Base-by-base conservation (phyloP, 805 yeast genomes). In the Isabelozyma gotoi region DNA sequence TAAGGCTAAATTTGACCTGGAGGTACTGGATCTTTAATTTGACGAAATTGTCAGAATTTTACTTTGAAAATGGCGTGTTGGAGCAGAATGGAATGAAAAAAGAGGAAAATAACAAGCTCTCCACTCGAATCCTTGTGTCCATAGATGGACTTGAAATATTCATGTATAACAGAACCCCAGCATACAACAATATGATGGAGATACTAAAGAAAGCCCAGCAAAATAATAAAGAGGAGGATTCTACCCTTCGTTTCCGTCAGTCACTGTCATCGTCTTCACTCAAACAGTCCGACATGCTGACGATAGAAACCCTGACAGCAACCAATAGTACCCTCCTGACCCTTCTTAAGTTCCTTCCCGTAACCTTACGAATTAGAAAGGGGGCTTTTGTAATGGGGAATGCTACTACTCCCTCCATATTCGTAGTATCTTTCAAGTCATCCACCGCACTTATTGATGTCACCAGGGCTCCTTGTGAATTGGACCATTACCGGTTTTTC, bases 351-450 rank as follows among this genome's bases (percentile, higher is more conserved):
- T 43, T 74, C 10, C 65, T 88, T 8, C 99, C 99, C 0, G 51
- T 92, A 2, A 77, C 78, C 11, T 39, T 88, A 2, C 63, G 68
- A 6, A 68, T 88, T 10, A 76, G 71, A 36, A 84, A 79, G 43
- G 89, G 92, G 1, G 84, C 96, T 0, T 39, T 88, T 19, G 85
- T 88, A 1, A 55, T 89, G 16, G 99, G 99, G 7, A 92, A 91
- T 61, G 73, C 76, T 46, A 75, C 80, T 12, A 89, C 97, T 0
- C 84, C 94, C 1, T 80, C 91, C 1, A 65, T 94, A 8, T 49
- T 86, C 36, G 81, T 89, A 3, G 68, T 77, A 3, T 82, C 89
- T 7, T 84, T 75, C 53, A 70, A 76, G 4, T 58, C 71, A 1
- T 81, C 81, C 1, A 64, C 65, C 11, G 90, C 89, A 0, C 43